Evolutionary conservation across 2,329 filamentous ascomycete species (phyloP), one percentile per base, ranked within the genome.

Genomic region (Fusarium hainanense): DNA sequence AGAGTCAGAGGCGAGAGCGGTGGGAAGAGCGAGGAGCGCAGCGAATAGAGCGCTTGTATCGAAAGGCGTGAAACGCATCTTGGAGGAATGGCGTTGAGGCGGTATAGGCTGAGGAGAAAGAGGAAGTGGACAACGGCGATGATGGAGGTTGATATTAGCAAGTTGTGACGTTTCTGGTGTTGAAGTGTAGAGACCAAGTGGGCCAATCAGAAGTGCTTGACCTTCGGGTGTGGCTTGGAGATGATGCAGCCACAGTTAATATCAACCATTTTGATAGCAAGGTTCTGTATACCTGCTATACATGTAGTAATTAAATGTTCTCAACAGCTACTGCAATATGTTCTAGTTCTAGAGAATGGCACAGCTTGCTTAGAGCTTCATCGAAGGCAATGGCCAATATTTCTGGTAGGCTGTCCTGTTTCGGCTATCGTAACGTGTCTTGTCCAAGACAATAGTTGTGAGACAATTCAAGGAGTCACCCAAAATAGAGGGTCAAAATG

Each of bases 61-160:
- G 63, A 79, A 58, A 48, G 74, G 34, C 52, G 79, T 68, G 73
- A 79, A 68, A 49, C 74, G 80, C 80, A 85, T 82, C 41, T 61
- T 70, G 47, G 14, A 27, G 18, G n/a, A 25, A 32, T 40, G 34
- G 10, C 34, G 34, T 44, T 20, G 30, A 28, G 58, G 43, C 28
- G 40, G 28, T 28, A 51, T 12, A 25, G 37, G 25, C 41, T n/a
- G 30, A 30, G 34, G 30, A 11, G 9, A 49, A 41, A 13, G 21
- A 13, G 20, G 9, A 27, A 34, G 32, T 18, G 18, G 23, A 20
- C n/a, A n/a, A 51, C 13, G 18, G 20, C 40, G 58, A 56, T 57
- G 54, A 34, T 52, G 49, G 56, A 59, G 63, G 49, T 61, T 55
- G 51, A 69, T 52, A 58, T 49, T 66, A 44, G 54, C 44, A 56